Evolutionary conservation across 805 yeast genomes (phyloP), one percentile per base, ranked within the genome.

Genomic region (Allodekkera sacchari): DNA sequence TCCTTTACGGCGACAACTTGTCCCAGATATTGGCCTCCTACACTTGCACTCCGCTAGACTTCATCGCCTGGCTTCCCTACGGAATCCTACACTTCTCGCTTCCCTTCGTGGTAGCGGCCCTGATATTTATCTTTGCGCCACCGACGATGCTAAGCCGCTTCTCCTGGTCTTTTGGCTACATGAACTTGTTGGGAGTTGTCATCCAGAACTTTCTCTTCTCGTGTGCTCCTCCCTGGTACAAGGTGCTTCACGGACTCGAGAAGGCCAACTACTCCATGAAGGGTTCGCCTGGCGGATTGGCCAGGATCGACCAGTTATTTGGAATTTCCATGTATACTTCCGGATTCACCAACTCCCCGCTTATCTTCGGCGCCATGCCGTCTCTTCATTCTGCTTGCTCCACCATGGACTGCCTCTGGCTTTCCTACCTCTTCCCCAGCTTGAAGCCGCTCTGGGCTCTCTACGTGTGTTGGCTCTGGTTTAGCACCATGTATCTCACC

Each of bases 161-260:
- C 57, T 95, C 85, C 3, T 83, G 87, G 61, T 85, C 96, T 4
- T 88, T 92, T 61, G 98, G 98, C 9, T 85, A 82, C 63, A 82
- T 87, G 89, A 92, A 89, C 57, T 57, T 88, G 42, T 54, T 75
- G 31, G 97, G 96, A 27, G 96, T 89, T 20, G 48, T 81, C 22
- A 71, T 74, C 34, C 97, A 92, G 60, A 68, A 85, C 43, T 34
- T 52, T 18, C 40, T 77, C 5, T 85, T 84, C 53, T 95, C 98
- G 5, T 83, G 92, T 30, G 96, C 97, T 33, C 94, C 98, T 10
- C 98, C 98, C 13, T 89, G 98, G 98, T 89, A 89, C 54, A 82
- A 83, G 48, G 74, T 74, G 37, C 55, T 78, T 30, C 79, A 89
- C 52, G 96, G 95, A 2, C 67, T 88, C 37, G 79, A 74, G 33